Evolutionary conservation across 129 eudicot species (phyloP).

Genomic region (Lonicera japonica): DNA sequence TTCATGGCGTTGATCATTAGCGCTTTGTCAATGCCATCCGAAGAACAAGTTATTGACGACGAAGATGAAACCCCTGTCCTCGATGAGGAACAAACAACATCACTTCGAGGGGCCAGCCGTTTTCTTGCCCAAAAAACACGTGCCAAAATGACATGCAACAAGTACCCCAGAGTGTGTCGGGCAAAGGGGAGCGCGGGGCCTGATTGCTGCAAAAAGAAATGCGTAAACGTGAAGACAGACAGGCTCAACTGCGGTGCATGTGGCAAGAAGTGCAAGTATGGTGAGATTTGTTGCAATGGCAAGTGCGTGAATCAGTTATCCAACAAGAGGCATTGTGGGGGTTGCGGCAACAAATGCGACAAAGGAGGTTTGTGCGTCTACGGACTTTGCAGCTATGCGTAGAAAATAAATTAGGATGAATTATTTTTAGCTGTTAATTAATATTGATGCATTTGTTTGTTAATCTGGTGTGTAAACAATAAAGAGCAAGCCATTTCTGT

Average conservation of each 20-base stretch:
- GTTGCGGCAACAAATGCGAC: conserved; percentile 49
- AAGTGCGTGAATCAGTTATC: conserved; percentile 37
- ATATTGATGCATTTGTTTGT: background rate
- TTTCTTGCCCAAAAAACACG: conserved; percentile 28
- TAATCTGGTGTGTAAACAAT: background rate
- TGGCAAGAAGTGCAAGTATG: conserved; percentile 46
- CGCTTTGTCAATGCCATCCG: conserved; percentile 17
- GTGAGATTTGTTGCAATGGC: conserved; percentile 59
- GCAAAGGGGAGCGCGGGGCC: conserved; percentile 47
- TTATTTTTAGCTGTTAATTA: background rate
- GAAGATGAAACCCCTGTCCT: conserved; percentile 12
- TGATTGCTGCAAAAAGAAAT: conserved; percentile 62
- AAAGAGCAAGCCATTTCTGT: background rate
- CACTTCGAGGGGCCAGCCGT: conserved; percentile 34
- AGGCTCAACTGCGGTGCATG: conserved; percentile 52
- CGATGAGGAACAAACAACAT: conserved; percentile 8
- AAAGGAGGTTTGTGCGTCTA: conserved; percentile 29
- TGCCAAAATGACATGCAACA: conserved; percentile 39
- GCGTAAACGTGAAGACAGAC: conserved; percentile 50
- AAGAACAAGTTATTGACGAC: conserved; percentile 5
- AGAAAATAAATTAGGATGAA: background rate
- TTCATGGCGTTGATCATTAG: conserved; percentile 29
- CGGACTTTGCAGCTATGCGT: conserved; percentile 71
- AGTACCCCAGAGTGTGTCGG: conserved; percentile 54
- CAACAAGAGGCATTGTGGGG: conserved; percentile 49